phyloP scores from a whole-genome alignment of 1,284 basidiomycete species.

The Ganoderma multipileum region DNA sequence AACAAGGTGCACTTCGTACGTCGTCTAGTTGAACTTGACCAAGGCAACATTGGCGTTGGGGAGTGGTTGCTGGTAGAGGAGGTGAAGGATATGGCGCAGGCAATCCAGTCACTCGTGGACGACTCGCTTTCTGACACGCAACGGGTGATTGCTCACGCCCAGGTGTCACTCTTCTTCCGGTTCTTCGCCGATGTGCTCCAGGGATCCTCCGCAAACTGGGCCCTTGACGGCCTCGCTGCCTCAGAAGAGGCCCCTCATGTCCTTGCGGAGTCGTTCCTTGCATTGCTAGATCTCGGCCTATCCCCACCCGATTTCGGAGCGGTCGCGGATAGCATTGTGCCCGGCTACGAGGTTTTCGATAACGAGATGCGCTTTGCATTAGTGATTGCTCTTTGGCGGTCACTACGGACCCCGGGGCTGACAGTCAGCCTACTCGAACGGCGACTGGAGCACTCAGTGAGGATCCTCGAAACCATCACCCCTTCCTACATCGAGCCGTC shows the following conservation, averaged over 20 bases:
- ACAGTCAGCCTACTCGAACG: constrained; percentile 32
- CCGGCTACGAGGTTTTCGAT: constrained; percentile 42
- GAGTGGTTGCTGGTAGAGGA: constrained; percentile 75
- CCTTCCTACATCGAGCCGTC: constrained; percentile 41
- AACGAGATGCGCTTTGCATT: constrained; percentile 52
- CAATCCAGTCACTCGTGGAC: constrained; percentile 46
- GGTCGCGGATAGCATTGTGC: constrained; percentile 37
- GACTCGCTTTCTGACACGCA: constrained; percentile 38
- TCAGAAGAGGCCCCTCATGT: constrained; percentile 30
- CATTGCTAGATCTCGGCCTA: constrained; percentile 35
- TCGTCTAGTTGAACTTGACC: constrained; percentile 63
- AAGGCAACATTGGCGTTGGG: constrained; percentile 63
- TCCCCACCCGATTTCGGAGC: constrained; percentile 35
- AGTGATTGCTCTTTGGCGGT: constrained; percentile 50
- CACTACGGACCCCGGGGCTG: constrained; percentile 32
- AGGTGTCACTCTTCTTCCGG: constrained; percentile 48
- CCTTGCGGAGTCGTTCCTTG: constrained; percentile 30
- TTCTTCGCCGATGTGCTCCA: constrained; percentile 48
- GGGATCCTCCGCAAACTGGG: constrained; percentile 45
- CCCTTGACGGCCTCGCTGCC: constrained; percentile 34
- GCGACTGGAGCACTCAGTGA: constrained; percentile 37
- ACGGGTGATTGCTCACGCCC: constrained; percentile 42
- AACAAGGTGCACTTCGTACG: constrained; percentile 60
- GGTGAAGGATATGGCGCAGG: constrained; percentile 51
- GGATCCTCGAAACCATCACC: constrained; percentile 40